Evolutionary conservation across 345 rosid genomes (phyloP).

Genomic region (Clausena lansium): DNA sequence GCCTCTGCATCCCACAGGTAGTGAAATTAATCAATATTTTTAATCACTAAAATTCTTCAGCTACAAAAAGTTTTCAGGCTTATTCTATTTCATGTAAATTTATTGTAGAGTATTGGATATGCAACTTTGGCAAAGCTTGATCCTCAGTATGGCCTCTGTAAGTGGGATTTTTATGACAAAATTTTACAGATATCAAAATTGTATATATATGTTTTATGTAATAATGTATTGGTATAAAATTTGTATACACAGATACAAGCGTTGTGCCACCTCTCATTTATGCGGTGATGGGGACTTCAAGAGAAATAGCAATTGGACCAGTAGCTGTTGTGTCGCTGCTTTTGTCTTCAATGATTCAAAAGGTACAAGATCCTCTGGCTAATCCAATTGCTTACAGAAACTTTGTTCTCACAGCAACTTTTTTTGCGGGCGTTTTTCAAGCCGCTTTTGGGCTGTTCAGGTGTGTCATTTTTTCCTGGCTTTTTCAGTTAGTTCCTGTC

Average conservation of each 20-base stretch:
- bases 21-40: too few species aligned
- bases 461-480: constrained; percentile 16
- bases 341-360: constrained; percentile 66
- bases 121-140: constrained; percentile 92
- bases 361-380: constrained; percentile 58
- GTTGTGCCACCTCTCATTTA: constrained; percentile 86
- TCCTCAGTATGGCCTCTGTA: constrained; percentile 93
- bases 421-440: constrained; percentile 84
- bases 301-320: constrained; percentile 89
- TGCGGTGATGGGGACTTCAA: constrained; percentile 90
- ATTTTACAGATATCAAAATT: background rate
- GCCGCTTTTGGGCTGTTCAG: constrained; percentile 77
- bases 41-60: background rate
- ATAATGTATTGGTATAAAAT: background rate
- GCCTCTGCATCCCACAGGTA: constrained; percentile 98
- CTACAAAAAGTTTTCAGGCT: background rate
- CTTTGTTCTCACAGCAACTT: constrained; percentile 70
- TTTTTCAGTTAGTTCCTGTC: background rate
- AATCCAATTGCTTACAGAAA: constrained; percentile 62
- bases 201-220: background rate
- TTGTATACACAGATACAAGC: constrained; percentile 56
- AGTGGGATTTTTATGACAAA: constrained; percentile 21
- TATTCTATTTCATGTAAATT: background rate
- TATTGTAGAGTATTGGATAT: constrained; percentile 83
- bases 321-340: constrained; percentile 92